phyloP scores from a whole-genome alignment of 768 basidiomycete species.

The Boletus edulis region DNA sequence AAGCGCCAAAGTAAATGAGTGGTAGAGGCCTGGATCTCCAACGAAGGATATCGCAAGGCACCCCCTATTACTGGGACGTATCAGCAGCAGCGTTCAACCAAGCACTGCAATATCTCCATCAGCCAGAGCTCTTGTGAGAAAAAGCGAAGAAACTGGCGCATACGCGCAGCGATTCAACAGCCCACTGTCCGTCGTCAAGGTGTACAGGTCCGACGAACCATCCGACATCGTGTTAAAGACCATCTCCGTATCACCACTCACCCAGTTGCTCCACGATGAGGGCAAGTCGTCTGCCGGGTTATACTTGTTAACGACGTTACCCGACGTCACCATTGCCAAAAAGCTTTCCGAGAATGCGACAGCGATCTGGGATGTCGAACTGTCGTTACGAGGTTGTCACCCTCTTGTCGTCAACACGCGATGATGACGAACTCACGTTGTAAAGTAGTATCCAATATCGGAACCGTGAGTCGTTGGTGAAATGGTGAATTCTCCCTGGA shows the following conservation, averaged over 20 bases:
- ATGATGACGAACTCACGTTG: constrained; percentile 32
- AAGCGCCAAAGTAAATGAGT: too few species aligned
- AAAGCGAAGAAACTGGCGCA: neutral
- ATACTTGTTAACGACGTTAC: constrained; percentile 19
- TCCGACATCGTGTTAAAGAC: constrained; percentile 38
- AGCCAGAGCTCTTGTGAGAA: neutral
- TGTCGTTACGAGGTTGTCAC: constrained; percentile 6
- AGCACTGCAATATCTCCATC: neutral
- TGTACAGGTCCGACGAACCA: constrained; percentile 31
- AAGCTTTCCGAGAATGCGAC: constrained; percentile 25
- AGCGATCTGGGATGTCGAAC: constrained; percentile 18
- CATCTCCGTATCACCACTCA: constrained; percentile 37
- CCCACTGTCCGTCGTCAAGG: neutral
- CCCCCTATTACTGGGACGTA: constrained; percentile 9
- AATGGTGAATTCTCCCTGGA: constrained; percentile 36
- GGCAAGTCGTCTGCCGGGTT: constrained; percentile 16
- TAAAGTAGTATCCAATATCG: constrained; percentile 43
- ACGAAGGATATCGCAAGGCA: too few species aligned
- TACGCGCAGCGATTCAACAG: constrained; percentile 36
- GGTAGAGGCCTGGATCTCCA: too few species aligned
- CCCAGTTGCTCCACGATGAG: constrained; percentile 14
- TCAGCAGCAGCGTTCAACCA: constrained; percentile 5
- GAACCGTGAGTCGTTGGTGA: constrained; percentile 40
- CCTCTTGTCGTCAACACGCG: neutral
- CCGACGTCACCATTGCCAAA: constrained; percentile 17